Percentiles rank a stretch among this genome's conserved stretches.
These are phyloP conservation scores for Septoria linicola DNA, from an alignment of 2,329 filamentous ascomycete species.

Conservation along the genomic window DNA sequence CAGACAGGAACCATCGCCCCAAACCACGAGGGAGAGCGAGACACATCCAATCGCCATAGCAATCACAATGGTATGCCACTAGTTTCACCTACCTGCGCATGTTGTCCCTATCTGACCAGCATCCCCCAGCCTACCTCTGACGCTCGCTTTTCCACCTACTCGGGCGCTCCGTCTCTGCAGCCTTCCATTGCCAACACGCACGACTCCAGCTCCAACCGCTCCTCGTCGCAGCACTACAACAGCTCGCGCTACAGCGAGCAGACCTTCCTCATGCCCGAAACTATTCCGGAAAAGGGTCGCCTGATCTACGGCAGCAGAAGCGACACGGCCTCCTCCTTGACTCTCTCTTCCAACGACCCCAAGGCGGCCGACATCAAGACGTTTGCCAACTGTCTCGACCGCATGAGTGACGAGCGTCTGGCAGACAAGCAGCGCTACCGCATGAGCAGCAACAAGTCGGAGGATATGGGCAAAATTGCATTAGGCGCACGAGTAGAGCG, in stretches of 20 bases:
- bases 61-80: slow-evolving; percentile 17
- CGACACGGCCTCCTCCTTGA: slow-evolving; percentile 28
- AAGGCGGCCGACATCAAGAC: slow-evolving; percentile 66
- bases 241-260: slow-evolving; percentile 28
- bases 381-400: slow-evolving; percentile 76
- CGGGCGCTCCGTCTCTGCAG: slow-evolving; percentile 50
- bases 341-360: slow-evolving; percentile 44
- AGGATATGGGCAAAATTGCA: slow-evolving; percentile 80
- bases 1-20: not conserved
- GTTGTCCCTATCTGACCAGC: slow-evolving; percentile 10
- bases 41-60: not conserved
- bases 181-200: slow-evolving; percentile 50
- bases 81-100: not conserved
- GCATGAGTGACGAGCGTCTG: slow-evolving; percentile 86
- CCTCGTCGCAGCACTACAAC: slow-evolving; percentile 25
- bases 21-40: not conserved
- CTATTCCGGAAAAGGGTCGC: slow-evolving; percentile 25
- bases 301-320: slow-evolving; percentile 20
- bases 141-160: slow-evolving; percentile 53
- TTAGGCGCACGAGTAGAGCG: slow-evolving; percentile 88
- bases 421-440: slow-evolving; percentile 72
- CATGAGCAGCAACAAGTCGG: slow-evolving; percentile 74
- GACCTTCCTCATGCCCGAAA: slow-evolving; percentile 23
- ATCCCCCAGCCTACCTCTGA: slow-evolving; percentile 26
- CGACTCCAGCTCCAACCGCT: slow-evolving; percentile 35